Conservation (phyloP, 257 asterid genomes). For the Henckelia pumila region DNA sequence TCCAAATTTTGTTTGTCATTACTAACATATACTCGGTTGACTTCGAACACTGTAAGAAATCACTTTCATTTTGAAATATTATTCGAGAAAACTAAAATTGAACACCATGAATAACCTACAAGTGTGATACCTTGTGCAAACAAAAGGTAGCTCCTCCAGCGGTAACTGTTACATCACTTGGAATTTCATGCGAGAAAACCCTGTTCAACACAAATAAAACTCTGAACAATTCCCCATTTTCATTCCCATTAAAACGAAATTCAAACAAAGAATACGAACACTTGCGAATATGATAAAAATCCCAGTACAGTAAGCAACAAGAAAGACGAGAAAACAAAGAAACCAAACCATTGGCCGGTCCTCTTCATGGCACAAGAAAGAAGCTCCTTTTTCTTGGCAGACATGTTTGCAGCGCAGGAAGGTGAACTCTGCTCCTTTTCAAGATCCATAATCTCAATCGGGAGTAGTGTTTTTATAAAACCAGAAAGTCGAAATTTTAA, state of each 20-base stretch:
- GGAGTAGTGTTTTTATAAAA: conserved; percentile 11
- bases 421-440: conserved; percentile 29
- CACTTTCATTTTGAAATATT: neutral
- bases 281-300: neutral
- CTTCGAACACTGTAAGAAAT: neutral
- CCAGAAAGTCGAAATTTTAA: conserved; percentile 15
- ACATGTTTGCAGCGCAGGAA: conserved; percentile 32
- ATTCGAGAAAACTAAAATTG: neutral
- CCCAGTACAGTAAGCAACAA: neutral
- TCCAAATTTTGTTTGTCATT: neutral
- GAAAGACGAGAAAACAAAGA: neutral
- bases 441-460: conserved; percentile 28
- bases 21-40: too few species aligned
- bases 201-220: conserved; percentile 35
- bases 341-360: conserved; percentile 72
- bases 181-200: conserved; percentile 83
- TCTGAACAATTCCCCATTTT: neutral
- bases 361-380: conserved; percentile 80
- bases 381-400: conserved; percentile 59
- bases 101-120: neutral
- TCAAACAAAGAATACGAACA: neutral
- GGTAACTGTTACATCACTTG: conserved; percentile 65
- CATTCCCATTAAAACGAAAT: neutral
- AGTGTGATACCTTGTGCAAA: conserved; percentile 65
- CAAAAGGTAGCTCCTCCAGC: conserved; percentile 71